Evolutionary conservation across 805 yeast genomes (phyloP), one percentile per base, ranked within the genome.

Genomic region (Sugiyamaella qingdaonensis): DNA sequence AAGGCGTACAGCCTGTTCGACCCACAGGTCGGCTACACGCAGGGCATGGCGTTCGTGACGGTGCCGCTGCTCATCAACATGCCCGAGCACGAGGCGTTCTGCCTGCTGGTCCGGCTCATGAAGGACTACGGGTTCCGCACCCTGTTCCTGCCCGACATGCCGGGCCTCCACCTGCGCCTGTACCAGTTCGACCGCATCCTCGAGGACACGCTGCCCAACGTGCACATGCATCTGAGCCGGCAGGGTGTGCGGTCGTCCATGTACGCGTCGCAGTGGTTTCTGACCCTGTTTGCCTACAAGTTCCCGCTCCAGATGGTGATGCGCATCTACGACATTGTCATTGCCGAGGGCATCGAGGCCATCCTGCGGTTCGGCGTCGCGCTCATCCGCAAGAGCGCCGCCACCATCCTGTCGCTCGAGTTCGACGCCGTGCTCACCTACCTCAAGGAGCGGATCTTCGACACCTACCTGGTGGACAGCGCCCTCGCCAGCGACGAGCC

Each of bases 231-330:
- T 72, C 73, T 94, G 60, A 76, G 78, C 27, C 82, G 90, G 57
- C 95, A 92, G 68, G 97, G 97, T 4, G 82, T 94, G 21, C 79
- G 85, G 56, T 86, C 96, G 2, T 85, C 95, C 19, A 92, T 92
- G 98, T 94, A 88, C 73, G 98, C 97, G 0, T 84, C 96, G 1
- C 98, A 94, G 69, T 94, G 99, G 99, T 92, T 94, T 64, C 76
- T 94, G 61, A 94, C 98, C 0, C 78, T 94, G 59, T 94, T 94
- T 70, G 95, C 96, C 5, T 94, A 94, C 73, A 89, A 89, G 66
- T 92, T 94, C 68, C 98, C 99, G 13, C 73, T 91, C 48, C 87
- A 83, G 53, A 85, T 92, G 65, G 97, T 94, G 21, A 72, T 89
- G 58, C 77, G 97, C 56, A 88, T 94, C 39, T 88, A 80, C 68